Evolutionary conservation across 805 yeast genomes (phyloP).

Genomic region (Starmerella scarabaei): DNA sequence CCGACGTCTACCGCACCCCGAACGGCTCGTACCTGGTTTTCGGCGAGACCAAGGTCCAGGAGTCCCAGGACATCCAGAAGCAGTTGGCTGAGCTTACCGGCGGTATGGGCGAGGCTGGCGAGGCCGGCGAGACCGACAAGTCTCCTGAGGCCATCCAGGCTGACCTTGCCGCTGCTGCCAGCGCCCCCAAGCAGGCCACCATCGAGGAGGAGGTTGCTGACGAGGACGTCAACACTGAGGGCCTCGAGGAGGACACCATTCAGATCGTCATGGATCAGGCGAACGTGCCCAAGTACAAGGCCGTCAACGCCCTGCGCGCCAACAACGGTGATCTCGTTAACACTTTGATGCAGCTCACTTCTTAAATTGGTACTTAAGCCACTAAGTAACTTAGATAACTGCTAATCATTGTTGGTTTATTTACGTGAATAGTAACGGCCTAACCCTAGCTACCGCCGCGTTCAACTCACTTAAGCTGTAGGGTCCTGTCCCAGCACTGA

Average conservation of each 20-base stretch:
- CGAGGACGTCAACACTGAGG: slow-evolving; percentile 72
- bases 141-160: slow-evolving; percentile 23
- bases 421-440: too few species aligned
- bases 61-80: slow-evolving; percentile 67
- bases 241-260: slow-evolving; percentile 69
- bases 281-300: slow-evolving; percentile 76
- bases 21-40: slow-evolving; percentile 93
- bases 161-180: slow-evolving; percentile 27
- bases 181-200: slow-evolving; percentile 19
- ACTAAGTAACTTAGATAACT: too few species aligned
- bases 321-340: slow-evolving; percentile 92
- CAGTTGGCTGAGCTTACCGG: slow-evolving; percentile 43
- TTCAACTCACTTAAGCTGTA: too few species aligned
- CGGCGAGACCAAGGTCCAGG: slow-evolving; percentile 82
- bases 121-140: slow-evolving; percentile 30
- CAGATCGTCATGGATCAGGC: slow-evolving; percentile 85
- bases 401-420: too few species aligned
- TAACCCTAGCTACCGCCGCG: too few species aligned
- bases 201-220: slow-evolving; percentile 45
- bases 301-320: slow-evolving; percentile 76
- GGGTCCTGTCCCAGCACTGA: too few species aligned
- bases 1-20: slow-evolving; percentile 88
- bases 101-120: slow-evolving; percentile 30
- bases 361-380: slow-evolving; percentile 16
- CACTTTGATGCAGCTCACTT: slow-evolving; percentile 61